Evolutionary conservation across 768 basidiomycete genomes (phyloP), one percentile per base, ranked within the genome.

Genomic region (Roridomyces roridus): DNA sequence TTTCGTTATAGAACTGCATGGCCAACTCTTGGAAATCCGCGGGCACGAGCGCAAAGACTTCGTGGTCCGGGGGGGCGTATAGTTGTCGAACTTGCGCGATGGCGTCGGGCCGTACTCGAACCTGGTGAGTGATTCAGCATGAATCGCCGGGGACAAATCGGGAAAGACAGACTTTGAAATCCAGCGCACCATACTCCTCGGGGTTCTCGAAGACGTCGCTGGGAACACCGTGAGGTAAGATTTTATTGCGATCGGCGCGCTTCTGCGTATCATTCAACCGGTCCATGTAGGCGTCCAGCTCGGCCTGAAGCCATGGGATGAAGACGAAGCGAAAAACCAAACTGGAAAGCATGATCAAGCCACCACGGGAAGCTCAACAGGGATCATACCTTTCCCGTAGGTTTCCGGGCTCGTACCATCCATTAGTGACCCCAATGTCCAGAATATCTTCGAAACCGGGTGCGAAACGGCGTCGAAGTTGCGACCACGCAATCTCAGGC

Each of bases 401-500:
- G 46, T 64, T 56, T 15, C 53, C 37, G 8, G 64, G 40, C 46
- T 76, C 65, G 63, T 76, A 78, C 60, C 51, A 68, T 1, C 69
- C 70, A 4, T 51, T 14, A 4, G 55, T 57, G 1, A 74, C 37
- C 1, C 78, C 78, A 0, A 60, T 0, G 0, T 79, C 68, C 0
- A 81, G 57, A 0, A 75, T 51, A 9, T 65, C 54, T 43, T 82
- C 75, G 51, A 77, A 79, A 0, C 76, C 76, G 0, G 72, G 76
- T 0, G 72, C 64, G 41, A 73, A 81, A 0, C 62, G 56, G 0
- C 65, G 52, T 0, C 68, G 67, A 0, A 78, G 46, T 9, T 70
- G 64, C 0, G 74, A 74, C 78, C 79, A 81, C 0, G 56, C 57
- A 6, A 75, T 74, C 46, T 81, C 76, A 0, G 74, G 71, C 59